These are phyloP conservation scores for Senna tora DNA, from an alignment of 306 rosid genomes.

Conservation along the genomic window DNA sequence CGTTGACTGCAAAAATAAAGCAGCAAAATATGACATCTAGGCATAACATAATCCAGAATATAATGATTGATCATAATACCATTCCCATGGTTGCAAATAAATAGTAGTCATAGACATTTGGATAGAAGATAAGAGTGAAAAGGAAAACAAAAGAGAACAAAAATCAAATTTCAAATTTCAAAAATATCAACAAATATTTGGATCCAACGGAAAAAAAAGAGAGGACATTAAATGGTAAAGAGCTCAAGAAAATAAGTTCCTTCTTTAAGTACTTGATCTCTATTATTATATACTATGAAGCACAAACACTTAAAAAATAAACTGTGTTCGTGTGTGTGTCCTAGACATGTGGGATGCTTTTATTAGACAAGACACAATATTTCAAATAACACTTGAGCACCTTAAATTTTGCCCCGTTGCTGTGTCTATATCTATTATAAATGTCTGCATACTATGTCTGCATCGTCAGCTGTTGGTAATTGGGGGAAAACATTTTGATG, in stretches of 20 bases:
- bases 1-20: constrained; percentile 71
- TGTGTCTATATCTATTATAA: not conserved
- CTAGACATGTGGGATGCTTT: not conserved
- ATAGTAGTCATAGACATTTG: not conserved
- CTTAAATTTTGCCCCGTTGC: not conserved
- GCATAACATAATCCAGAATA: constrained; percentile 29
- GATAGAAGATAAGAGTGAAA: not conserved
- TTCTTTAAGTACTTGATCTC: not conserved
- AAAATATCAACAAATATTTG: not conserved
- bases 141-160: not conserved
- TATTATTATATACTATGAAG: not conserved
- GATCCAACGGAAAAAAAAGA: not conserved
- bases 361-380: not conserved
- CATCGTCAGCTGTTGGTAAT: not conserved
- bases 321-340: not conserved
- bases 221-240: not conserved
- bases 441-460: not conserved
- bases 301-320: not conserved
- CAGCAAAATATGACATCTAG: constrained; percentile 30
- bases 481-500: not conserved
- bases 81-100: not conserved
- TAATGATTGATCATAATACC: constrained; percentile 10
- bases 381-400: not conserved
- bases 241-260: not conserved
- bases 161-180: not conserved